Percentiles rank a stretch among this genome's conserved stretches.
Conservation (phyloP, 192 early-diverging fungal genomes). For the Coemansia sp. region DNA sequence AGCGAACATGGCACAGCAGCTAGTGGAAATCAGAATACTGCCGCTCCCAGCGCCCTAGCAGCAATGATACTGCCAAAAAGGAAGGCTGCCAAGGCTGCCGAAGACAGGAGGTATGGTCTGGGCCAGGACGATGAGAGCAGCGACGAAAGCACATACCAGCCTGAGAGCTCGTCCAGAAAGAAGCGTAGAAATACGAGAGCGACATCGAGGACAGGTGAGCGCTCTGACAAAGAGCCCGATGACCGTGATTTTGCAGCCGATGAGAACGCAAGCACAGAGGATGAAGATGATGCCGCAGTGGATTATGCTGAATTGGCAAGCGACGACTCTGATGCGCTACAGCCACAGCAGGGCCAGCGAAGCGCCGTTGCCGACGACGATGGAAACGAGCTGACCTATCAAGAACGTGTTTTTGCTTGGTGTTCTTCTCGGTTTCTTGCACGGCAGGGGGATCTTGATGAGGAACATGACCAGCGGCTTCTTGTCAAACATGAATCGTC, state of each 20-base stretch:
- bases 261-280: conserved; percentile 1
- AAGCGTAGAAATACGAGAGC: not conserved
- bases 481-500: not conserved
- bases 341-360: not conserved
- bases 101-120: conserved; percentile 1
- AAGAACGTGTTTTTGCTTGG: conserved; percentile 57
- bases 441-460: conserved; percentile 12
- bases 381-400: conserved; percentile 60
- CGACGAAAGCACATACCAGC: conserved; percentile 59
- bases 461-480: not conserved
- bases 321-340: not conserved
- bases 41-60: not conserved
- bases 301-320: not conserved
- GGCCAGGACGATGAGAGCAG: conserved; percentile 48
- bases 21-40: not conserved
- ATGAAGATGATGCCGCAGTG: not conserved
- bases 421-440: conserved; percentile 36
- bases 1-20: not conserved
- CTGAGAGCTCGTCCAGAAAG: conserved; percentile 10
- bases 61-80: conserved; percentile 1
- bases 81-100: conserved; percentile 12
- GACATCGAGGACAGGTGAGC: not conserved
- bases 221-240: not conserved
- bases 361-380: conserved; percentile 32
- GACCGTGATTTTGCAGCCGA: conserved; percentile 5